Evolutionary conservation across 164 flowering plant species (phyloP), one percentile per base, ranked within the genome.

Genomic region (Cinnamomum chago): DNA sequence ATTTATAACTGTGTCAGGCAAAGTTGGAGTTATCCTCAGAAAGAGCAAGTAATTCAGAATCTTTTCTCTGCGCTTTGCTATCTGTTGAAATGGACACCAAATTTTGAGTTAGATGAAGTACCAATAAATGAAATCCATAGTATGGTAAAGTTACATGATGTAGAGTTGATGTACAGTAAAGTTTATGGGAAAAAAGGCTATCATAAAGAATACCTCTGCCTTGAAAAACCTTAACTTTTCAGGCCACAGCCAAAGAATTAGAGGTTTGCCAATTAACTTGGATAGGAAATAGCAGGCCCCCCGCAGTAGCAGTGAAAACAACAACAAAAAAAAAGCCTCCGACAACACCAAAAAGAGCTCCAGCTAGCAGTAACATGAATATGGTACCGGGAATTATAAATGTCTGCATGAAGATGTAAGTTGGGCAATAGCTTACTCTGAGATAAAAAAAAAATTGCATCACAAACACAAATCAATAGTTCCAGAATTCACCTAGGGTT

Each of bases 311-410:
- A 87, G 92, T 95, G 75, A 92, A 90, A 52, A 93, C 95, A 64
- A n/a, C n/a, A n/a, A 95, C 98, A 78, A 95, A 83, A 70, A 89
- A n/a, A 70, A 95, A 81, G 33, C 99, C 99, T 84, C 83, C 88
- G 20, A 89, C 60, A 40, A 89, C 96, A 68, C 98, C 99, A 84
- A 93, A 95, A 72, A 95, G 94, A 71, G 97, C 98, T 78, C 99
- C 99, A 84, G 97, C 99, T 27, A 95, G 85, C 83, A 95, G 79
- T 27, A 98, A 95, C 99, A 95, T 90, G 83, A 95, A 95, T 78
- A 95, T 92, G 65, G 99, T 95, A 50, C 99, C 99, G 70, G 99
- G 97, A 67, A 95, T 95, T 97, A 95, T 95, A 80, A 95, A 93
- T 27, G 99, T 95, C 82, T 95, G 99, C 99, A 95, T 95, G 88